Base-by-base conservation (phyloP, 331 rosid species). In the Spiraea crenata region DNA sequence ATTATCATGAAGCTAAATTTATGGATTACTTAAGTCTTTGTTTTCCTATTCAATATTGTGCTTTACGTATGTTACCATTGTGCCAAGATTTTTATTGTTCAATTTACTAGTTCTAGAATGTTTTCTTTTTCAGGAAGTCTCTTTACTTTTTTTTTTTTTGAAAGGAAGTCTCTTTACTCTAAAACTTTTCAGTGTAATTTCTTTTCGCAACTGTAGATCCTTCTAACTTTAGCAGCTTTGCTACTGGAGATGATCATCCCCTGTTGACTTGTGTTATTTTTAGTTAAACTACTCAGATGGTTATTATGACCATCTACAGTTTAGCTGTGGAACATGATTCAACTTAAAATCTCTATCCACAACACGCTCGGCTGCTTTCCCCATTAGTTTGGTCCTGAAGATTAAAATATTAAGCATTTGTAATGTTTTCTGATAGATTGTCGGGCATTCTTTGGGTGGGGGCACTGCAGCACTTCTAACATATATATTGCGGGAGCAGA, bases 361-460 rank as follows among this genome's bases (percentile, higher is more conserved):
- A 45, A 7, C n/a, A 5, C 17, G 14, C 45, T 9, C 44, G 49
- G 15, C 5, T 59, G 63, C 59, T 65, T 77, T 46, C 12, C 35
- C 15, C 37, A 77, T 35, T 51, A 25, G 19, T 60, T 11, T 19
- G 31, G 15, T 19, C 20, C 52, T 20, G 37, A 13, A 40, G n/a
- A 50, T 25, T 5, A 25, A 25, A 7, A 12, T 34, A 31, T 37
- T 10, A 40, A 56, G 47, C 15, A 65, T 60, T 6, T 77, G 73
- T 20, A 55, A 13, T 75, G 35, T 49, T 50, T 70, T 45, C 57
- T 57, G 45, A 49, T 74, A 93, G 97, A 86, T 93, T 77, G 96
- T 93, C 34, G 99, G 99, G 51, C 99, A 93, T 79, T 93, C 99
- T 55, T 86, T 93, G 86, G 99, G 99, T 57, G 99, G 99, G 78